A percentile compares a stretch with the other conserved stretches of the same genome.
Conservation (phyloP, 768 basidiomycete species). For the Hortiboletus flavorubellus region DNA sequence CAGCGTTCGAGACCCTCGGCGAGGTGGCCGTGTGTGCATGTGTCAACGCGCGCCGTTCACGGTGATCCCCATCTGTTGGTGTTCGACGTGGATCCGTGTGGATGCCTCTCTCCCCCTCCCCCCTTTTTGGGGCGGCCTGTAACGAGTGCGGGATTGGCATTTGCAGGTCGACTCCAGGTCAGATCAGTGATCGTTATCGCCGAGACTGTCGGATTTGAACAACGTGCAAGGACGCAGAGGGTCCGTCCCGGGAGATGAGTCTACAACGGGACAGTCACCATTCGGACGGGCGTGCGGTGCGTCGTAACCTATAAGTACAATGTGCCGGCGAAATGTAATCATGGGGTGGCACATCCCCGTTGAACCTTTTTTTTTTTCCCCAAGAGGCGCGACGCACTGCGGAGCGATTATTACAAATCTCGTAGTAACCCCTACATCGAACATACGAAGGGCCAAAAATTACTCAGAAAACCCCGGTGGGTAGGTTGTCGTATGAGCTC, state of each 20-base stretch:
- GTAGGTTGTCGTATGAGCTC: too few relatives aligned
- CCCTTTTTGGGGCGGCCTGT: neutral
- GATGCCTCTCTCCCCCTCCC: neutral
- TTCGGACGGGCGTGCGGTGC: too few relatives aligned
- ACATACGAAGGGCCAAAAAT: too few relatives aligned
- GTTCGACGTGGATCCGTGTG: neutral
- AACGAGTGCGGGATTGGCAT: neutral
- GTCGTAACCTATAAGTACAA: too few relatives aligned
- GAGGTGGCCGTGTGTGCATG: neutral
- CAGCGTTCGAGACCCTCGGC: neutral
- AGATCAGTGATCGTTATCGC: neutral
- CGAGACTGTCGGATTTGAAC: neutral
- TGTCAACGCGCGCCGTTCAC: neutral
- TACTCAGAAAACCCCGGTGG: too few relatives aligned
- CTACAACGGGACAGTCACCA: neutral
- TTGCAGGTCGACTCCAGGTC: neutral
- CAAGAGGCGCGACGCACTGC: too few relatives aligned
- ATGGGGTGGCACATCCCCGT: too few relatives aligned
- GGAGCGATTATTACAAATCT: too few relatives aligned
- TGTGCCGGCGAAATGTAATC: too few relatives aligned
- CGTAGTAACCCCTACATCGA: too few relatives aligned
- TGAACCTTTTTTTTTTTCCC: too few relatives aligned
- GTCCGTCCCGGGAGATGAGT: neutral
- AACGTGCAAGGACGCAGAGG: constrained; percentile 1
- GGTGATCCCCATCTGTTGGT: neutral